A percentile compares a stretch with the other conserved stretches of the same genome.
phyloP scores from a whole-genome alignment of 2,329 filamentous ascomycete species.

The Immersiporthe knoxdaviesiana region DNA sequence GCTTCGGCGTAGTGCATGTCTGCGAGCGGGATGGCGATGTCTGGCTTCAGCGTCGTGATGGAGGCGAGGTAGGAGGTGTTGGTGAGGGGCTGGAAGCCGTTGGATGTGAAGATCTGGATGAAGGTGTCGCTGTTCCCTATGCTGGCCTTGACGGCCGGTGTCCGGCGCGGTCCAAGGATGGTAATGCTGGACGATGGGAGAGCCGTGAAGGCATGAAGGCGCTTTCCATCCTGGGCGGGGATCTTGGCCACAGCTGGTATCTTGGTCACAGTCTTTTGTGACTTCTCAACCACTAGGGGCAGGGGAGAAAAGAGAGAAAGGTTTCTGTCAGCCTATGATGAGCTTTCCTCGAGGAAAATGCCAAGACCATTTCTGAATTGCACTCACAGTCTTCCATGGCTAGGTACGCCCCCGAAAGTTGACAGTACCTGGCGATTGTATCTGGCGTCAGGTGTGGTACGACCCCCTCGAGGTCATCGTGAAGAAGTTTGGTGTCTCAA shows the following conservation, averaged over 20 bases:
- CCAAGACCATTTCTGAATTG: not conserved
- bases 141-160: constrained; percentile 74
- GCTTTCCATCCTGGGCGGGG: constrained; percentile 47
- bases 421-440: constrained; percentile 67
- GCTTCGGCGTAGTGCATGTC: constrained; percentile 60
- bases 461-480: constrained; percentile 76
- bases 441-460: constrained; percentile 91
- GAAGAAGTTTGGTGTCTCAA: constrained; percentile 84
- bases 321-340: not conserved
- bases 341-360: constrained; percentile 16
- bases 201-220: constrained; percentile 77
- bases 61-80: constrained; percentile 70
- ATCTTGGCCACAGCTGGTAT: constrained; percentile 50
- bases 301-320: not conserved
- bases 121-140: constrained; percentile 70
- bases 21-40: constrained; percentile 78
- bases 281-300: constrained; percentile 56
- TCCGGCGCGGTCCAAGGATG: constrained; percentile 76
- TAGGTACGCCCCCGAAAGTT: constrained; percentile 73
- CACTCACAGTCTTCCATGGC: constrained; percentile 89
- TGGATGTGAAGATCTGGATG: constrained; percentile 81
- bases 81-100: constrained; percentile 76
- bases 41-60: constrained; percentile 69
- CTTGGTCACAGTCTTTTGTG: constrained; percentile 43
- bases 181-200: constrained; percentile 68